Evolutionary conservation across 1,139 yeast genomes (phyloP).

Genomic region (Kurtzmaniella quercitrusa): DNA sequence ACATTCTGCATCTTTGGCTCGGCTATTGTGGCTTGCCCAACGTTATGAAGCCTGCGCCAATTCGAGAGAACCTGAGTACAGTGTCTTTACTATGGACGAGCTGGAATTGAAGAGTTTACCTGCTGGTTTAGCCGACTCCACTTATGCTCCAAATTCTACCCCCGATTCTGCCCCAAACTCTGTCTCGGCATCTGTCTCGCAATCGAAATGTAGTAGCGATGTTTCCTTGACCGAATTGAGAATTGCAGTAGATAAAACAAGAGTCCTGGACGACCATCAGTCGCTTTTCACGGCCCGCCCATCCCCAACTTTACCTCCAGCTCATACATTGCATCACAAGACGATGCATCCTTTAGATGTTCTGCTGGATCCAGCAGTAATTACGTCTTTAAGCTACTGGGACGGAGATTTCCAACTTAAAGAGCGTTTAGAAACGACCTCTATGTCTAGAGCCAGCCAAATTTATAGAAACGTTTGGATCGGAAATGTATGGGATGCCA

Average conservation of each 20-base stretch:
- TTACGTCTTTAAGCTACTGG: conserved; percentile 39
- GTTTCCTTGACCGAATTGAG: background rate
- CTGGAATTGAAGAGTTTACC: background rate
- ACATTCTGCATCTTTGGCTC: conserved; percentile 28
- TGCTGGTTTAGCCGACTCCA: background rate
- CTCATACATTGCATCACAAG: background rate
- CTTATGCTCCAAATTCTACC: no score
- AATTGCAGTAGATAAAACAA: background rate
- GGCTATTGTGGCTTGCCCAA: conserved; percentile 56
- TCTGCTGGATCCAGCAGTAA: conserved; percentile 11
- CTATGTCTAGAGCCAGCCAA: conserved; percentile 77
- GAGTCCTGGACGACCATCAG: background rate
- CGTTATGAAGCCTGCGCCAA: conserved; percentile 19
- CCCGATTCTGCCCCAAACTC: no score
- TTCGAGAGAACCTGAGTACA: conserved; percentile 13
- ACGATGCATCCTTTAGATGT: conserved; percentile 1
- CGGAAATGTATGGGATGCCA: conserved; percentile 61
- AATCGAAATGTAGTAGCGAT: background rate
- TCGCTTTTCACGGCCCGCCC: background rate
- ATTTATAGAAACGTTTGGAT: conserved; percentile 62
- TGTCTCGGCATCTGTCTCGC: background rate
- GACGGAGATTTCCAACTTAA: conserved; percentile 66
- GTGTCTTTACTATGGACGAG: conserved; percentile 17
- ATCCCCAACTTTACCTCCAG: background rate
- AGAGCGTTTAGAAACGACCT: conserved; percentile 76